Evolutionary conservation across 768 basidiomycete genomes (phyloP).

Genomic region (Leucosporidium creatinivorum): DNA sequence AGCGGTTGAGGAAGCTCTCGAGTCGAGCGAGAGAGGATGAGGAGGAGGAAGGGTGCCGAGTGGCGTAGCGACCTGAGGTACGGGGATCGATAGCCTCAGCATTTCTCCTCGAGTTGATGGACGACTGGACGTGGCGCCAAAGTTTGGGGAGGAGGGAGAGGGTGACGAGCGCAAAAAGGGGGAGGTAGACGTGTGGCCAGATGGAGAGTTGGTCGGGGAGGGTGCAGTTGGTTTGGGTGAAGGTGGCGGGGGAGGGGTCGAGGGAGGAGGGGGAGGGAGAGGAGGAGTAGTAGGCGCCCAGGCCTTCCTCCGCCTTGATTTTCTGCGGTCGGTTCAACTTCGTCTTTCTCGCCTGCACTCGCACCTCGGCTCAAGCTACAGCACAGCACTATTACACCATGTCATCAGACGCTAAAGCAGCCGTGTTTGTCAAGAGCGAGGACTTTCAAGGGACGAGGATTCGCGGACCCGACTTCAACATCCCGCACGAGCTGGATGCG

Average conservation of each 20-base stretch:
- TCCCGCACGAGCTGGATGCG: constrained; percentile 56
- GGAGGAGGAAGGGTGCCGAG: too few relatives aligned
- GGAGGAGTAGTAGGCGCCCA: constrained; percentile 56
- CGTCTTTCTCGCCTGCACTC: too few relatives aligned
- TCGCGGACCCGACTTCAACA: constrained; percentile 78
- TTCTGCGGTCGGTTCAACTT: too few relatives aligned
- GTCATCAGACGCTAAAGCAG: constrained; percentile 52
- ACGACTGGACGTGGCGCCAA: not conserved
- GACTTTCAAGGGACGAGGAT: constrained; percentile 62
- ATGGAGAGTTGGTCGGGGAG: constrained; percentile 78
- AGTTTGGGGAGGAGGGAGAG: constrained; percentile 22
- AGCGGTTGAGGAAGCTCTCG: too few relatives aligned
- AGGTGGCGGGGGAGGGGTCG: constrained; percentile 11
- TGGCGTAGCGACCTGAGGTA: too few relatives aligned
- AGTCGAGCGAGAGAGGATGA: too few relatives aligned
- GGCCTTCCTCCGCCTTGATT: too few relatives aligned
- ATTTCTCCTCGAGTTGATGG: not conserved
- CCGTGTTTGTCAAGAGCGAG: constrained; percentile 68
- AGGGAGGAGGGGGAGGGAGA: constrained; percentile 53
- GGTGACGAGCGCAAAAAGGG: constrained; percentile 37
- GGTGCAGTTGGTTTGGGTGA: constrained; percentile 48
- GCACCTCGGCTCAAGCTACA: too few relatives aligned
- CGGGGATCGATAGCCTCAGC: not conserved
- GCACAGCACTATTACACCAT: too few relatives aligned
- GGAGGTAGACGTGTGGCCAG: constrained; percentile 52